phyloP scores from a whole-genome alignment of 192 early-diverging fungal genomes.

The Rhizoclosmatium globosum region DNA sequence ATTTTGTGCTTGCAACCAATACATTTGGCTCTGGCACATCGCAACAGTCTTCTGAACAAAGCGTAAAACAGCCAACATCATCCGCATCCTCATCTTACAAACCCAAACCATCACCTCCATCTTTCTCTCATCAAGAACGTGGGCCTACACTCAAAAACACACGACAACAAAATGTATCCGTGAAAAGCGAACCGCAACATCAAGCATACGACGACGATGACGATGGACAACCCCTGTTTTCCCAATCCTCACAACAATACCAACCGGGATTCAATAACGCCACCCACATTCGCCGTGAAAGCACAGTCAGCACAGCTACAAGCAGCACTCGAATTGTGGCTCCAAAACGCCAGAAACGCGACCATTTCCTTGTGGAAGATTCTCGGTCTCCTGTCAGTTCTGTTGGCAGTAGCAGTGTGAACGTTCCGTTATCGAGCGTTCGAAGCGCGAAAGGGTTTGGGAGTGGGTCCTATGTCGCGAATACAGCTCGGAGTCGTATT shows the following conservation, averaged over 20 bases:
- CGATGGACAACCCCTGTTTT: slow-evolving; percentile 17
- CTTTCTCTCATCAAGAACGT: neutral
- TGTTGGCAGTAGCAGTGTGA: neutral
- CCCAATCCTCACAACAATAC: neutral
- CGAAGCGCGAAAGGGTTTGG: neutral
- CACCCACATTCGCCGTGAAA: neutral
- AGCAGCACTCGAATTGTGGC: neutral
- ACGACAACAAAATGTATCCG: neutral
- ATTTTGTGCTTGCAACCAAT: slow-evolving; percentile 52
- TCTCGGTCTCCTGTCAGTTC: neutral
- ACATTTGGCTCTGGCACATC: slow-evolving; percentile 5
- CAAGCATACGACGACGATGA: slow-evolving; percentile 2
- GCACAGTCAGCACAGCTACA: neutral
- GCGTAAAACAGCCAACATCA: neutral
- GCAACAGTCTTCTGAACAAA: neutral
- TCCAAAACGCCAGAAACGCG: neutral
- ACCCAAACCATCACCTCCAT: neutral
- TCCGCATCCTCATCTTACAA: neutral
- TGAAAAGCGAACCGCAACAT: neutral
- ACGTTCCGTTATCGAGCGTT: neutral
- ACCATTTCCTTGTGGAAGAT: slow-evolving; percentile 3
- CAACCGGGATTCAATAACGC: neutral
- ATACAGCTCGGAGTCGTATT: neutral
- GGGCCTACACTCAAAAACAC: neutral
- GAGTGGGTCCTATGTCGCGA: neutral